Percentiles rank a stretch among this genome's conserved stretches.
These are phyloP conservation scores for Elongisporangium anandrum DNA, from an alignment of 352 stramenopile genomes.

Conservation along the genomic window DNA sequence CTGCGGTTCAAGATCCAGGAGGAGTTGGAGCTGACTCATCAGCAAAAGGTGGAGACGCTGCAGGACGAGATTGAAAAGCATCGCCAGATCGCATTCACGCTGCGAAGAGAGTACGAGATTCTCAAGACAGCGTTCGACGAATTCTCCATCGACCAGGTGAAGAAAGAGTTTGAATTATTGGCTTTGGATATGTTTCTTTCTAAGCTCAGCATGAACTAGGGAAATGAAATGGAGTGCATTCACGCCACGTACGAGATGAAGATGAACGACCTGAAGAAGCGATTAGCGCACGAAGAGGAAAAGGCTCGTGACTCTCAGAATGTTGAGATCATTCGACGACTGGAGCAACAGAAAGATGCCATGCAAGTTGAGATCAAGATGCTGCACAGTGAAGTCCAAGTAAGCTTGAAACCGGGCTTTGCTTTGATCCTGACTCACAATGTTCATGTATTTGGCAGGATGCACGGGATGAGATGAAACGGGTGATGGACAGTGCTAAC, in stretches of 20 bases:
- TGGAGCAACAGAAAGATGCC: constrained; percentile 51
- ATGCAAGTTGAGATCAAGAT: constrained; percentile 59
- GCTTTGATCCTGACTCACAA: no score
- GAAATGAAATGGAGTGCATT: constrained; percentile 71
- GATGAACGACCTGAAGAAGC: constrained; percentile 47
- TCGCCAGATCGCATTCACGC: constrained; percentile 54
- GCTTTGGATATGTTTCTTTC: background rate
- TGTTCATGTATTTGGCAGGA: constrained; percentile 24
- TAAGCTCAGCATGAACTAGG: constrained; percentile 8
- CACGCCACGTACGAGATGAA: constrained; percentile 67
- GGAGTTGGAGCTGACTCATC: constrained; percentile 72
- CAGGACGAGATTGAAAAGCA: constrained; percentile 74
- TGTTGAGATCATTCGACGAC: constrained; percentile 34
- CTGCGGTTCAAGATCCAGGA: constrained; percentile 80
- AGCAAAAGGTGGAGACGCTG: constrained; percentile 52
- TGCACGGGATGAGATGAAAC: constrained; percentile 40
- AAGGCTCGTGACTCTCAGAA: constrained; percentile 25
- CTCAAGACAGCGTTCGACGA: constrained; percentile 86
- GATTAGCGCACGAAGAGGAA: constrained; percentile 45
- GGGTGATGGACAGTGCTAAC: constrained; percentile 23
- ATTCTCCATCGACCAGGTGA: constrained; percentile 66
- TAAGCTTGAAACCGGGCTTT: no score
- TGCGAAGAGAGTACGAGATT: constrained; percentile 72
- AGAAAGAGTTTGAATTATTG: background rate
- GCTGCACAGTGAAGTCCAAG: constrained; percentile 55